These are phyloP conservation scores for Erythrobasidium hasegawianum DNA, from an alignment of 1,284 basidiomycete species.

Conservation along the genomic window DNA sequence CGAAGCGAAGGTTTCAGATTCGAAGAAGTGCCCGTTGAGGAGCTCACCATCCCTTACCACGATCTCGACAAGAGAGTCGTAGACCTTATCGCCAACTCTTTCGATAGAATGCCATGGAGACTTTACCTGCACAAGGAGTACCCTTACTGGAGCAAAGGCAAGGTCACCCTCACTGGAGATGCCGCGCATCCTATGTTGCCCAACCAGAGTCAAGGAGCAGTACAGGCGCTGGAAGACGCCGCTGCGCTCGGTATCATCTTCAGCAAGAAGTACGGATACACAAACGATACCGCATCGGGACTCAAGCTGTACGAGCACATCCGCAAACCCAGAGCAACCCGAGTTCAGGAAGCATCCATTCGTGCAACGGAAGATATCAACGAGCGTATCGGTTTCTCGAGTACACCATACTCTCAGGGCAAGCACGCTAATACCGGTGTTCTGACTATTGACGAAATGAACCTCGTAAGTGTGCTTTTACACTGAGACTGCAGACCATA, in stretches of 20 bases:
- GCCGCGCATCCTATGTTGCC: slow-evolving; percentile 49
- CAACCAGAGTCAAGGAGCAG: slow-evolving; percentile 47
- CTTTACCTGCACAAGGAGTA: slow-evolving; percentile 50
- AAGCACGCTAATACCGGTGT: slow-evolving; percentile 47
- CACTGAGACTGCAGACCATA: neutral
- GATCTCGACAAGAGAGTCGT: slow-evolving; percentile 48
- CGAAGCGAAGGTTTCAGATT: slow-evolving; percentile 50
- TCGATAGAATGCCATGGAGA: slow-evolving; percentile 50
- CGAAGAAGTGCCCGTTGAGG: slow-evolving; percentile 48
- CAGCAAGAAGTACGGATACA: slow-evolving; percentile 45
- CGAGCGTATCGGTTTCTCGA: slow-evolving; percentile 51
- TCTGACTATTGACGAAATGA: slow-evolving; percentile 45
- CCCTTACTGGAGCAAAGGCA: slow-evolving; percentile 44
- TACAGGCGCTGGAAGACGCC: slow-evolving; percentile 51
- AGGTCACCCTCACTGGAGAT: slow-evolving; percentile 47
- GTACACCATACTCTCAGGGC: slow-evolving; percentile 46
- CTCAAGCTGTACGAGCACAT: slow-evolving; percentile 50
- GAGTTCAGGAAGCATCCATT: slow-evolving; percentile 48
- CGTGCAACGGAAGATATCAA: slow-evolving; percentile 51
- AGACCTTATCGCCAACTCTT: slow-evolving; percentile 47
- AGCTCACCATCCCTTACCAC: slow-evolving; percentile 48
- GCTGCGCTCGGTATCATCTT: slow-evolving; percentile 49
- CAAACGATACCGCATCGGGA: slow-evolving; percentile 46
- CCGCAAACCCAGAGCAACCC: slow-evolving; percentile 49
- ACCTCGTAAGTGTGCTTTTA: slow-evolving; percentile 11